Conservation (phyloP, 192 early-diverging fungal genomes). For the Spinellus fusiger region DNA sequence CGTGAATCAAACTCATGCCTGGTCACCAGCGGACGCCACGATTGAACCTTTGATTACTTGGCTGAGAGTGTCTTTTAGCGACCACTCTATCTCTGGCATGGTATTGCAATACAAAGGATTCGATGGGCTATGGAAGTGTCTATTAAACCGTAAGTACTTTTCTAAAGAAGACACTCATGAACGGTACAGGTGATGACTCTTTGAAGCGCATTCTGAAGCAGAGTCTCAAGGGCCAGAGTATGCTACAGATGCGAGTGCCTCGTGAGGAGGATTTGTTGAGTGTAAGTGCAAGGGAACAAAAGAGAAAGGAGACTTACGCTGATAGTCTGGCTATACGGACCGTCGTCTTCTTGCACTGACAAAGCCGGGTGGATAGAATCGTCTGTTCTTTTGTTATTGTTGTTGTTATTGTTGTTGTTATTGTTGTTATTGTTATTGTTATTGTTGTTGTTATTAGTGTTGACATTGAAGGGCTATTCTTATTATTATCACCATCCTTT, state of each 20-base stretch:
- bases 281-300: constrained; percentile 19
- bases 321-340: constrained; percentile 36
- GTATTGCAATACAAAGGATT: constrained; percentile 35
- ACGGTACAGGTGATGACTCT: constrained; percentile 30
- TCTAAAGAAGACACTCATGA: not conserved
- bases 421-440: too few species aligned
- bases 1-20: not conserved
- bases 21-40: constrained; percentile 25
- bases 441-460: too few species aligned
- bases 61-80: constrained; percentile 30
- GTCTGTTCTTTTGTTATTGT: not conserved
- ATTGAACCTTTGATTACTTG: constrained; percentile 34
- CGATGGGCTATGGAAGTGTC: constrained; percentile 34
- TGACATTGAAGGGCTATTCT: too few species aligned
- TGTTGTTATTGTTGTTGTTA: too few species aligned
- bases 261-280: constrained; percentile 33
- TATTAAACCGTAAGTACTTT: constrained; percentile 34
- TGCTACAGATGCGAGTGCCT: constrained; percentile 31
- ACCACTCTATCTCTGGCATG: constrained; percentile 32
- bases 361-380: constrained; percentile 5
- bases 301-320: not conserved
- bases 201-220: constrained; percentile 31
- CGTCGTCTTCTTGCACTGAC: constrained; percentile 30
- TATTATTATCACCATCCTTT: too few species aligned
- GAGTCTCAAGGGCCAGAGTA: constrained; percentile 20